Evolutionary conservation across 441 rosid genomes (phyloP), one percentile per base, ranked within the genome.

Genomic region (Pelargonium fulgidum): DNA sequence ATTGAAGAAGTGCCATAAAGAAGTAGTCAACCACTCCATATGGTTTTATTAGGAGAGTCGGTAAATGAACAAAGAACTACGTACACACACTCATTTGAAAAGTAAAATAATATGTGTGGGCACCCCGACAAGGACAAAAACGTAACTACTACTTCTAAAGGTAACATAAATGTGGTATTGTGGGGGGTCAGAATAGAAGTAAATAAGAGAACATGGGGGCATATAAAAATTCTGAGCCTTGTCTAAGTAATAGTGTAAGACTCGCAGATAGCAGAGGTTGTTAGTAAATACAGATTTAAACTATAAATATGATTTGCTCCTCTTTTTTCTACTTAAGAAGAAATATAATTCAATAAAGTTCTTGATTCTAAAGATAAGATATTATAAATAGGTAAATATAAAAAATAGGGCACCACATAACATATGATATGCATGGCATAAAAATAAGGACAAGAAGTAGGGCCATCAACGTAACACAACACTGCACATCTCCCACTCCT

Each of bases 341-440:
- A 48, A 48, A 48, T 12, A 10, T 9, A 47, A n/a, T 12, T 48
- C 14, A 48, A 48, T 12, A 1, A 12, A 13, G 54, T 48, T 48
- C 54, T 11, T 48, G 12, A 10, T n/a, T 48, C 12, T 48, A 50
- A n/a, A 1, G 19, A 50, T 50, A 14, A n/a, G 29, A 13, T 50
- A 50, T 50, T 12, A 50, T 4, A 17, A 50, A 48, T 13, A 50
- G 7, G 14, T 26, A 26, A 26, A 2, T 26, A 26, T 26, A 50
- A 50, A 14, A 50, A 50, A 50, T 7, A 50, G 56, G 58, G 58
- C 4, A 14, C 19, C 58, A 50, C 58, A 50, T 50, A n/a, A 12
- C 58, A 50, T 50, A 14, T 50, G 58, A 50, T 48, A 48, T 48
- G 54, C 54, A 48, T 48, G 54, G n/a, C 54, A 48, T 48, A 48